phyloP scores from a whole-genome alignment of 1,284 basidiomycete genomes.

The Neotropicomus parvogracilis region DNA sequence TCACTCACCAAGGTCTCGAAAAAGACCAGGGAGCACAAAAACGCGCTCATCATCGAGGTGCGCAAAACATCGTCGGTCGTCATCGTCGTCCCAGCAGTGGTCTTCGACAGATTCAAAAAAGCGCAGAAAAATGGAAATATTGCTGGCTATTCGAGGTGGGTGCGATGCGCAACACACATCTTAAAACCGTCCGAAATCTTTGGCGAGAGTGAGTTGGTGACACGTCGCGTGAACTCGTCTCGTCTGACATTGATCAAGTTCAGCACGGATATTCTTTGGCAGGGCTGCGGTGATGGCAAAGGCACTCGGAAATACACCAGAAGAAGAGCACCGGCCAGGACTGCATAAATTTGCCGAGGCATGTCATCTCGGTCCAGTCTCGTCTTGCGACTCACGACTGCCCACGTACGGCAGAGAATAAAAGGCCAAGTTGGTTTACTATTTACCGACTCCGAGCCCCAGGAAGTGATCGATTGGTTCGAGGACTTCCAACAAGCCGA shows the following conservation, averaged over 20 bases:
- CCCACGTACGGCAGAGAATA: constrained; percentile 60
- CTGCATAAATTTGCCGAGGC: constrained; percentile 80
- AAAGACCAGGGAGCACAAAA: constrained; percentile 84
- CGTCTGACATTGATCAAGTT: constrained; percentile 42
- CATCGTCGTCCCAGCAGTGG: constrained; percentile 2
- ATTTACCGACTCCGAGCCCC: constrained; percentile 85
- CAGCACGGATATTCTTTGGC: constrained; percentile 91
- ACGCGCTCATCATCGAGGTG: constrained; percentile 78
- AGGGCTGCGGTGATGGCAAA: constrained; percentile 93
- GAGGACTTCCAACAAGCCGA: constrained; percentile 85
- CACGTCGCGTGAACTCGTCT: background rate
- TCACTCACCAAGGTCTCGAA: constrained; percentile 77
- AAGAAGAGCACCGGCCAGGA: constrained; percentile 83
- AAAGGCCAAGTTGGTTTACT: constrained; percentile 92
- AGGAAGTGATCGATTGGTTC: constrained; percentile 95
- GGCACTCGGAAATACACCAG: constrained; percentile 85
- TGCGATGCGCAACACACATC: constrained; percentile 90
- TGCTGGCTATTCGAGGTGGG: constrained; percentile 95
- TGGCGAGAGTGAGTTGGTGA: constrained; percentile 81
- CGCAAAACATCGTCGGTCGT: constrained; percentile 25
- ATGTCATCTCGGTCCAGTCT: constrained; percentile 29
- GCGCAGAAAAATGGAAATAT: constrained; percentile 85
- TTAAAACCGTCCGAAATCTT: constrained; percentile 89
- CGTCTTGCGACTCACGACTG: constrained; percentile 9
- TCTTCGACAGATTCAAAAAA: constrained; percentile 64